Evolutionary conservation across 2,329 filamentous ascomycete genomes (phyloP).

Genomic region (Stenocarpella maydis): DNA sequence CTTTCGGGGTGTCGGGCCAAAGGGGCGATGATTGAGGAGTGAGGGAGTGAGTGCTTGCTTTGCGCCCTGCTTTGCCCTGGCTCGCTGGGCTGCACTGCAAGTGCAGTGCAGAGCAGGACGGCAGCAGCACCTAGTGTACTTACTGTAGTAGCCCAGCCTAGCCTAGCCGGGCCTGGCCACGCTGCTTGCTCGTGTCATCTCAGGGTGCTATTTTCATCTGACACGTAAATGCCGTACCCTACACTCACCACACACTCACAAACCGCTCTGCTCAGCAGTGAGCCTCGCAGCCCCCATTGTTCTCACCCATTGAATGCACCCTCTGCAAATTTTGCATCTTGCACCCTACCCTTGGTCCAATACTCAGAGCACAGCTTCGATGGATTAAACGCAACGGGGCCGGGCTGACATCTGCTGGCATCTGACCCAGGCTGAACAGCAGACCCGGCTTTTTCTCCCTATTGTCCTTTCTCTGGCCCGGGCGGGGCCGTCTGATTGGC

Average conservation of each 20-base stretch:
- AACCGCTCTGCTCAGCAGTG: conserved; percentile 10
- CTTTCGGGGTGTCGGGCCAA: conserved; percentile 12
- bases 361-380: not conserved
- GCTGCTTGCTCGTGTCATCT: conserved; percentile 29
- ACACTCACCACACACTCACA: conserved; percentile 16
- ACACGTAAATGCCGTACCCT: conserved; percentile 30
- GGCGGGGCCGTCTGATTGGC: conserved; percentile 33
- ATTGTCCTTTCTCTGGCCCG: conserved; percentile 20
- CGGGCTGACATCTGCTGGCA: conserved; percentile 20
- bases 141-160: conserved; percentile 1
- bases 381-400: not conserved
- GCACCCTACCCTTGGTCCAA: not conserved
- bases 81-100: conserved; percentile 4
- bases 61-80: not conserved
- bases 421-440: not conserved
- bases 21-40: conserved; percentile 16
- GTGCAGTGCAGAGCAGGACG: not conserved
- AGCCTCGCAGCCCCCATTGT: conserved; percentile 16
- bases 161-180: not conserved
- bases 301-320: not conserved
- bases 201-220: conserved; percentile 32
- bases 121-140: too few species aligned
- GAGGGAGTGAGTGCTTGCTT: not conserved
- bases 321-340: conserved; percentile 5
- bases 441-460: conserved; percentile 12